phyloP scores from a whole-genome alignment of 805 yeast species.

The Cyberlindnera sargentensis region DNA sequence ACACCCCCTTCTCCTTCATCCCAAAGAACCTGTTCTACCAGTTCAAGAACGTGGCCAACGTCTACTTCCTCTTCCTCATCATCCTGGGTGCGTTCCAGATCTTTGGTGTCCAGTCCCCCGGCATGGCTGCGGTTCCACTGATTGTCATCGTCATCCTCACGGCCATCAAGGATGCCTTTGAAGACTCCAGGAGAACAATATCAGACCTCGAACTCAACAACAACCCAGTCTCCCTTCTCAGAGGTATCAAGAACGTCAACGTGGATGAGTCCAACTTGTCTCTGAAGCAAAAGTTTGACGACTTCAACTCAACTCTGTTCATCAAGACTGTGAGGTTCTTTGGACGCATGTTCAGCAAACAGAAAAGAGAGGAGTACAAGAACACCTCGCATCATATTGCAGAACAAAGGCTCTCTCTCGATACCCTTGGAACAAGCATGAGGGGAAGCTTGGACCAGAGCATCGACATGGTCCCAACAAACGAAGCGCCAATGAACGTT shows the following conservation, averaged over 20 bases:
- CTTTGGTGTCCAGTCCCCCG: slow-evolving; percentile 78
- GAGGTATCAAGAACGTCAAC: slow-evolving; percentile 48
- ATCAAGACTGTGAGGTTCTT: slow-evolving; percentile 18
- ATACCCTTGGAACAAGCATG: slow-evolving; percentile 5
- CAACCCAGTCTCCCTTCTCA: slow-evolving; percentile 57
- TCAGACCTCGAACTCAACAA: slow-evolving; percentile 71
- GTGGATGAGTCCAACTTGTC: slow-evolving; percentile 43
- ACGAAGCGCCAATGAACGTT: slow-evolving; percentile 1
- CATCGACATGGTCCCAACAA: slow-evolving; percentile 1
- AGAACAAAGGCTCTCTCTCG: slow-evolving; percentile 12
- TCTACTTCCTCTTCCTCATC: slow-evolving; percentile 74
- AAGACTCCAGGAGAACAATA: slow-evolving; percentile 69
- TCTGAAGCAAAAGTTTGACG: slow-evolving; percentile 51
- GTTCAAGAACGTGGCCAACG: slow-evolving; percentile 83
- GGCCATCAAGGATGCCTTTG: slow-evolving; percentile 73
- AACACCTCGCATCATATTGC: slow-evolving; percentile 2
- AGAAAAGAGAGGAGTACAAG: slow-evolving; percentile 7
- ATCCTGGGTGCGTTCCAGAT: slow-evolving; percentile 72
- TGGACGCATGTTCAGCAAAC: slow-evolving; percentile 12
- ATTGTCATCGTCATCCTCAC: slow-evolving; percentile 71
- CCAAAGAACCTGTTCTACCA: slow-evolving; percentile 80
- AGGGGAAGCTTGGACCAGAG: slow-evolving; percentile 4
- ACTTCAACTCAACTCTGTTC: slow-evolving; percentile 31
- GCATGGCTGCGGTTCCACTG: slow-evolving; percentile 68
- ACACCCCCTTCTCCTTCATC: slow-evolving; percentile 81